These are phyloP conservation scores for Vitis riparia DNA, from an alignment of 164 flowering plant genomes.

Conservation along the genomic window DNA sequence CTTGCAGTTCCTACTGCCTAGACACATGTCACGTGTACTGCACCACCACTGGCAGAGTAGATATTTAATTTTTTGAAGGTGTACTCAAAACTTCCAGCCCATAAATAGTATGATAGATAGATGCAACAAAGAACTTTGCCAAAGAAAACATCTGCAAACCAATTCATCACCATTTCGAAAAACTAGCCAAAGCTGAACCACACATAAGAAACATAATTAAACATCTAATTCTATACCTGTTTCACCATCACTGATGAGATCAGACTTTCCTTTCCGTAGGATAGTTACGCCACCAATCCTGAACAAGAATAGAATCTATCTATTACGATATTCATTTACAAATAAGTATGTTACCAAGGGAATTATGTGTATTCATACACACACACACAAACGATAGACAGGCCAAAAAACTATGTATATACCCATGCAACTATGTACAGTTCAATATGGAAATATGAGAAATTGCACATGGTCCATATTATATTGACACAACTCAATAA, in stretches of 20 bases:
- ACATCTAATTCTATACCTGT: constrained; percentile 44
- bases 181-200: background rate
- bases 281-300: constrained; percentile 93
- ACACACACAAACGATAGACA: too few relatives aligned
- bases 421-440: too few relatives aligned
- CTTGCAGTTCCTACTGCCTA: background rate
- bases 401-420: too few relatives aligned
- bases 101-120: background rate
- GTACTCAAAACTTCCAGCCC: background rate
- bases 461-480: too few relatives aligned
- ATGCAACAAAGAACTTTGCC: background rate
- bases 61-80: background rate
- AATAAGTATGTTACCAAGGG: too few relatives aligned
- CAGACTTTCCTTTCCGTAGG: constrained; percentile 80
- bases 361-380: too few relatives aligned
- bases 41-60: background rate
- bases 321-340: background rate
- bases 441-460: too few relatives aligned
- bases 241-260: constrained; percentile 83
- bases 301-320: constrained; percentile 19
- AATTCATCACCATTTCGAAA: constrained; percentile 3
- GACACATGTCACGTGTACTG: background rate
- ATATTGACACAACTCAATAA: too few relatives aligned
- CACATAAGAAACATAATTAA: constrained; percentile 8
- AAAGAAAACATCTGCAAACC: background rate